Evolutionary conservation across 108 stramenopile genomes (phyloP).

Genomic region (Aurantiochytrium sp.): DNA sequence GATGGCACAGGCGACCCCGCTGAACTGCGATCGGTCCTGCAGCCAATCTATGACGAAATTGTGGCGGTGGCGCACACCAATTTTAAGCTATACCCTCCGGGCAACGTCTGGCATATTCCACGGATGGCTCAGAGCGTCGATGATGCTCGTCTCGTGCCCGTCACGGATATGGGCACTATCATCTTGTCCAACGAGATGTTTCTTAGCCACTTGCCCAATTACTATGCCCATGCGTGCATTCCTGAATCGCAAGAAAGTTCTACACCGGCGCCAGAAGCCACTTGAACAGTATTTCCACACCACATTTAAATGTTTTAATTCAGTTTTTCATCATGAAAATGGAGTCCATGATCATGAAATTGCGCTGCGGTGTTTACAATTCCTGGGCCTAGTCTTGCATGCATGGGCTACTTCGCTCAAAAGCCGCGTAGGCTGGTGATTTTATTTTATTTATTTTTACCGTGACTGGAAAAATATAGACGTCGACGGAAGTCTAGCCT

Average conservation of each 20-base stretch:
- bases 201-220: not conserved
- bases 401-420: no score
- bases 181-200: not conserved
- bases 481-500: no score
- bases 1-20: not conserved
- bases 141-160: not conserved
- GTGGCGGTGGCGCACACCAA: not conserved
- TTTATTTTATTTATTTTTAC: no score
- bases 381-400: no score
- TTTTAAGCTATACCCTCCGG: not conserved
- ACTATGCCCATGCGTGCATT: not conserved
- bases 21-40: not conserved
- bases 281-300: no score
- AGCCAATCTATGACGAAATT: not conserved
- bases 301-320: no score
- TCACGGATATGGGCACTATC: not conserved
- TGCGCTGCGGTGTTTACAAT: no score
- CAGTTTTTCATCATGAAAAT: no score
- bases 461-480: no score
- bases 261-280: no score
- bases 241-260: not conserved
- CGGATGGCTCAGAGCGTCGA: not conserved
- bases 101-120: not conserved
- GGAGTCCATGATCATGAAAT: no score
- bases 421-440: no score